Evolutionary conservation across 23 red algal species (phyloP).

Genomic region (Cyanidiococcus yangmingshanensis): DNA sequence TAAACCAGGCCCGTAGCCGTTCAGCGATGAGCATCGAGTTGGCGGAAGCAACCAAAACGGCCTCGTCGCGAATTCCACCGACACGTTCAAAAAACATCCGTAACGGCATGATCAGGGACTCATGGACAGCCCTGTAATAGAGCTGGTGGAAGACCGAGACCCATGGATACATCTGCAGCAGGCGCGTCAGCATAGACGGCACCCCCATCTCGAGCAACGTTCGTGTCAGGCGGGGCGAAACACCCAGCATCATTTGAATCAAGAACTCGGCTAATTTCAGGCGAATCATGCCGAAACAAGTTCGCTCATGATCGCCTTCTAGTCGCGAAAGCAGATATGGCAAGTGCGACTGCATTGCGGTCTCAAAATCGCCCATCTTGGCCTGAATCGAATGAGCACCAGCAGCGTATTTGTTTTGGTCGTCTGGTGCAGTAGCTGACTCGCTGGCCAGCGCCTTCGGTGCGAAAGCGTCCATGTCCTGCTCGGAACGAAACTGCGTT

Average conservation of each 20-base stretch:
- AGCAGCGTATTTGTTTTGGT: background rate
- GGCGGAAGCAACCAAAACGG: background rate
- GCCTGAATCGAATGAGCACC: background rate
- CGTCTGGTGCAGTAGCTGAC: background rate
- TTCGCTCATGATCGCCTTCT: background rate
- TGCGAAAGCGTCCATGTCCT: background rate
- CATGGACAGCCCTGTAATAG: background rate
- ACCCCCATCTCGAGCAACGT: background rate
- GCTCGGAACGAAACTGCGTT: background rate
- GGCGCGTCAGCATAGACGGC: background rate
- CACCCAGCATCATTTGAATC: slow-evolving; percentile 8
- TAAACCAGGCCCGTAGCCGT: background rate
- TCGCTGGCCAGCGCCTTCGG: background rate
- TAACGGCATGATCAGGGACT: background rate
- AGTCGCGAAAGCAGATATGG: background rate
- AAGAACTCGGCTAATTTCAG: slow-evolving; percentile 9
- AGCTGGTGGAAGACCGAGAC: slow-evolving; percentile 12
- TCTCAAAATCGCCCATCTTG: background rate
- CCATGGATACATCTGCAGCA: background rate
- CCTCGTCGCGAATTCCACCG: background rate
- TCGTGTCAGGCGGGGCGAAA: background rate
- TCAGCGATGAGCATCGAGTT: background rate
- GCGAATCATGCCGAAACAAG: background rate
- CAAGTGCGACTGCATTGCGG: background rate
- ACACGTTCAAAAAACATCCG: background rate